Base-by-base conservation (phyloP, 768 basidiomycete genomes). In the Phallus indusiatus region DNA sequence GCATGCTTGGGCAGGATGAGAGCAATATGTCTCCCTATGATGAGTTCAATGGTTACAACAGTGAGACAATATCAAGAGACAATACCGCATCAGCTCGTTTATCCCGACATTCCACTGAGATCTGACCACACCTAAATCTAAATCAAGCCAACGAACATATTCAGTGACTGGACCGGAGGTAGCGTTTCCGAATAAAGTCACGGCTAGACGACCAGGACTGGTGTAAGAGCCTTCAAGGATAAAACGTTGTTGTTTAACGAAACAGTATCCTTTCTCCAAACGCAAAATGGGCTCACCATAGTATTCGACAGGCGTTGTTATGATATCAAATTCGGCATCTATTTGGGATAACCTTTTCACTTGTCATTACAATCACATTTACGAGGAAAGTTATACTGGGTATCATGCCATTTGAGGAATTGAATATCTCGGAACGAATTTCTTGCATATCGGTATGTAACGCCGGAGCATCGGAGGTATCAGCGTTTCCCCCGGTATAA, bases 401-500 rank as follows among this genome's bases (percentile, higher is more conserved):
- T 21, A 85, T 82, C 28, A 82, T 79, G 2, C 85, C 86, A 22
- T 72, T 79, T 3, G 79, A 63, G 64, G 79, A 83, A 22, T 73
- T 66, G 64, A 86, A 88, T 33, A 88, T 83, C 1, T 74, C 66
- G 50, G 79, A 71, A 16, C 84, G 80, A 50, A 82, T 81, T 18
- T 57, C 65, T 53, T 78, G 72, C 80, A 86, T 80, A 22, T 75
- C 72, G 54, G 71, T 61, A 1, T 80, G 79, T 59, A 79, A 76
- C 9, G 72, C 67, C 2, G 68, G 56, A 18, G 71, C 74, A 47
- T 83, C 75, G 7, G 69, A 74, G 0, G 78, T 70, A 21, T 73
- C 71, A 57, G 80, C 80, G 65, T 89, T 89, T 1, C 86, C 86
- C 18, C 87, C 87, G 64, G 86, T 85, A 65, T 88, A 88, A 0